A percentile compares a stretch with the other conserved stretches of the same genome.
These are phyloP conservation scores for Pisolithus thermaeus DNA, from an alignment of 1,284 basidiomycete species.

Conservation along the genomic window DNA sequence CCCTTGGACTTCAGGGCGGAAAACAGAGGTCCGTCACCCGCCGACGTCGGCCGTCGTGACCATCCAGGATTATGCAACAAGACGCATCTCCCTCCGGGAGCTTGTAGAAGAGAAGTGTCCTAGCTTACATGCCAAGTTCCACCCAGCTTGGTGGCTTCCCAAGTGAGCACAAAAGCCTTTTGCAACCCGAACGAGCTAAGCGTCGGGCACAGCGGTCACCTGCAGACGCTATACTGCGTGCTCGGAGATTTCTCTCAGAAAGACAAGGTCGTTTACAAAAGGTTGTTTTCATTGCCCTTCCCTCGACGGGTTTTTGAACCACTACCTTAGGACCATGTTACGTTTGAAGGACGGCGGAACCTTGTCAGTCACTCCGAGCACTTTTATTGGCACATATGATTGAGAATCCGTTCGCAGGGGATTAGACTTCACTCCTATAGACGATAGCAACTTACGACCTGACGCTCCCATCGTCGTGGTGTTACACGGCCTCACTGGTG, in stretches of 20 bases:
- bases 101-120: constrained; percentile 55
- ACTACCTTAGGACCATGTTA: constrained; percentile 44
- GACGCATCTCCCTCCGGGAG: constrained; percentile 38
- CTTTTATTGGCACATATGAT: constrained; percentile 1
- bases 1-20: constrained; percentile 14
- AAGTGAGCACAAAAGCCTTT: constrained; percentile 36
- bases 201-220: constrained; percentile 48
- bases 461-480: constrained; percentile 81
- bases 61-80: constrained; percentile 13
- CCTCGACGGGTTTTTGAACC: constrained; percentile 1
- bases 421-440: constrained; percentile 65
- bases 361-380: constrained; percentile 39
- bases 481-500: constrained; percentile 84
- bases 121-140: constrained; percentile 49
- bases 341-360: constrained; percentile 66
- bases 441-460: constrained; percentile 45
- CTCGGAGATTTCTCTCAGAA: constrained; percentile 68
- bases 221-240: constrained; percentile 69
- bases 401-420: constrained; percentile 38
- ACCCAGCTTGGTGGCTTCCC: constrained; percentile 65
- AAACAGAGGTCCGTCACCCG: constrained; percentile 26
- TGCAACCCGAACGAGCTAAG: constrained; percentile 7
- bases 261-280: constrained; percentile 62
- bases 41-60: constrained; percentile 37
- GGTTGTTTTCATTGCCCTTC: constrained; percentile 33